A percentile compares a stretch with the other conserved stretches of the same genome.
Conservation (phyloP, 148 eudicot genomes). For the Arbutus unedo region DNA sequence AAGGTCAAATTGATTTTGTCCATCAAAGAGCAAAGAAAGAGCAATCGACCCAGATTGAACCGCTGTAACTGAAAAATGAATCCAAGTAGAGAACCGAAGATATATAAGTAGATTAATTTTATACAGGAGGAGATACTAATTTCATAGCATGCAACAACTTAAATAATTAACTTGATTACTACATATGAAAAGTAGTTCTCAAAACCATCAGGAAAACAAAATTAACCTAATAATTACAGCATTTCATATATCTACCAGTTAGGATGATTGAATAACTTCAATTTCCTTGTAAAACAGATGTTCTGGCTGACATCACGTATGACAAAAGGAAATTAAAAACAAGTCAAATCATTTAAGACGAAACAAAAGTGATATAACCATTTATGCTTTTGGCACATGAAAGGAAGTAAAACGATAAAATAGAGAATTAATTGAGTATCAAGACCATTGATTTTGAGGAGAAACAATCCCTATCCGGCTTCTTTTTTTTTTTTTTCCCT, state of each 20-base stretch:
- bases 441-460: background rate
- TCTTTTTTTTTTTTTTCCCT: background rate
- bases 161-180: too few relatives aligned
- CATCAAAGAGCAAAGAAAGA: background rate
- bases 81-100: background rate
- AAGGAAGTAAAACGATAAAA: background rate
- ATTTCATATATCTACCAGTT: background rate
- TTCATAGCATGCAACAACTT: too few relatives aligned
- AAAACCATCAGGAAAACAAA: too few relatives aligned
- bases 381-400: background rate
- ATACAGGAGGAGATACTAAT: too few relatives aligned
- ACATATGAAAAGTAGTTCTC: too few relatives aligned
- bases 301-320: background rate
- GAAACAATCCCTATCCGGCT: background rate
- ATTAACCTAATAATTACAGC: background rate
- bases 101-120: background rate
- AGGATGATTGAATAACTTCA: background rate
- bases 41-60: constrained; percentile 9
- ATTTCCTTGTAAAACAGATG: background rate
- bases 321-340: background rate
- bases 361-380: background rate
- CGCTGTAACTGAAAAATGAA: constrained; percentile 7
- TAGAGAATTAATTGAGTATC: too few relatives aligned
- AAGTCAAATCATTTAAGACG: background rate
- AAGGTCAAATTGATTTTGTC: constrained; percentile 7